Conservation (phyloP, 179 eudicot species). For the Patellifolia procumbens region DNA sequence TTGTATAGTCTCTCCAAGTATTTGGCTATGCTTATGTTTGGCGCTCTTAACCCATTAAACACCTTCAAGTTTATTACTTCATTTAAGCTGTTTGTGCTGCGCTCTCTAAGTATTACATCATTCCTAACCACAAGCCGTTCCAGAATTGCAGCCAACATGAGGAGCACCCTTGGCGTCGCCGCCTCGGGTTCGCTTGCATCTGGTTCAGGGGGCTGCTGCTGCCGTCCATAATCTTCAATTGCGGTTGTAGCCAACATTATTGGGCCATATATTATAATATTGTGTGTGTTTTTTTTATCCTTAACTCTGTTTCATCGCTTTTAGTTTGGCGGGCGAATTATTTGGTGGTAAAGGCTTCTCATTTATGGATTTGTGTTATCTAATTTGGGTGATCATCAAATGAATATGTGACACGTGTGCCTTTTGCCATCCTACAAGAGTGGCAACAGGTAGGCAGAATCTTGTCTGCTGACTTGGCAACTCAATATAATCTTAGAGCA, state of each 20-base stretch:
- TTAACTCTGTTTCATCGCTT: too few relatives aligned
- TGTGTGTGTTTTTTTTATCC: neutral
- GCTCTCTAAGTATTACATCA: conserved; percentile 38
- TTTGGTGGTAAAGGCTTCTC: conserved; percentile 7
- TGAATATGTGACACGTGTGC: conserved; percentile 3
- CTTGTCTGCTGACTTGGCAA: neutral
- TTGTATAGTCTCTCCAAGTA: conserved; percentile 89
- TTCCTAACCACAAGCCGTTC: conserved; percentile 75
- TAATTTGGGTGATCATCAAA: neutral
- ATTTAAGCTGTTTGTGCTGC: neutral
- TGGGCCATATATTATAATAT: too few relatives aligned
- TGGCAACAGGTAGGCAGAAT: neutral
- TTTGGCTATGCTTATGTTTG: conserved; percentile 70
- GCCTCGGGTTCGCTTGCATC: conserved; percentile 41
- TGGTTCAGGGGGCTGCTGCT: conserved; percentile 33
- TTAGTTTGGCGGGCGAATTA: too few relatives aligned
- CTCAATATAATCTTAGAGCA: too few relatives aligned
- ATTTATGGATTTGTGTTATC: neutral
- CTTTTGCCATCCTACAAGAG: neutral
- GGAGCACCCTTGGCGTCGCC: conserved; percentile 55
- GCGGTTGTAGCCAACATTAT: neutral
- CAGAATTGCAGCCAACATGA: conserved; percentile 55
- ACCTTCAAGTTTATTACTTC: conserved; percentile 47
- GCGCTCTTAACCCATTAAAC: conserved; percentile 77
- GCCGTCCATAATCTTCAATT: neutral